Evolutionary conservation across 2,329 filamentous ascomycete genomes (phyloP).

Genomic region (Elsinoe ampelina): DNA sequence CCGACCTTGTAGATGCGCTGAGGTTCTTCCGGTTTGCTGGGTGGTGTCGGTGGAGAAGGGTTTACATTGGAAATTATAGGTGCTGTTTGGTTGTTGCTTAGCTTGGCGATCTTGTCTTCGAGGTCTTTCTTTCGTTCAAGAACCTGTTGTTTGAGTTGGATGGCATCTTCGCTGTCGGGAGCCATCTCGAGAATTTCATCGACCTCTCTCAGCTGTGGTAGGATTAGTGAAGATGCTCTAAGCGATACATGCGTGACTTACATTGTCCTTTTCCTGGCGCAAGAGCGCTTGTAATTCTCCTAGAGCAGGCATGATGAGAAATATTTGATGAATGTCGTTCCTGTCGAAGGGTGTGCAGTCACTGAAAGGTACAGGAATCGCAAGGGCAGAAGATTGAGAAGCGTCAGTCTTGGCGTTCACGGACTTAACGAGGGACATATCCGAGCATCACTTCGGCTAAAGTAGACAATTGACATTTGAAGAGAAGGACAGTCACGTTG

Average conservation of each 20-base stretch:
- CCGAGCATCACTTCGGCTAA: neutral
- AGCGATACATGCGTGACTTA: neutral
- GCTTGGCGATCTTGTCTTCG: conserved; percentile 70
- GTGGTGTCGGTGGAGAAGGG: conserved; percentile 29
- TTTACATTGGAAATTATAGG: conserved; percentile 28
- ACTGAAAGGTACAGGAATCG: no score
- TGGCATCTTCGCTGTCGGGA: conserved; percentile 68
- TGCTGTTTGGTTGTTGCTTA: conserved; percentile 37
- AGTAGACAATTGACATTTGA: no score
- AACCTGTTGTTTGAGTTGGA: conserved; percentile 69
- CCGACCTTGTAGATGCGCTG: conserved; percentile 71
- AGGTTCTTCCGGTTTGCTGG: conserved; percentile 43
- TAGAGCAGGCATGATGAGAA: conserved; percentile 2
- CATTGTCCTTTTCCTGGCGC: conserved; percentile 12
- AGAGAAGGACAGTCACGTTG: no score
- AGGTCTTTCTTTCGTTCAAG: conserved; percentile 70
- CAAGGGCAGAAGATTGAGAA: neutral
- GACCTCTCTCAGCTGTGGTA: conserved; percentile 63
- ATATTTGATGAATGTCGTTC: neutral
- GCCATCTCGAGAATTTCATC: conserved; percentile 67
- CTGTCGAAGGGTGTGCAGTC: neutral
- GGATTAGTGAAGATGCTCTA: neutral
- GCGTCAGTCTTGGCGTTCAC: neutral
- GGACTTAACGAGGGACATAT: neutral
- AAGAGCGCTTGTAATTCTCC: conserved; percentile 13